Percentiles rank a stretch among this genome's conserved stretches.
phyloP scores from a whole-genome alignment of 2,329 filamentous ascomycete species.

The Tolypocladium ovalisporum region DNA sequence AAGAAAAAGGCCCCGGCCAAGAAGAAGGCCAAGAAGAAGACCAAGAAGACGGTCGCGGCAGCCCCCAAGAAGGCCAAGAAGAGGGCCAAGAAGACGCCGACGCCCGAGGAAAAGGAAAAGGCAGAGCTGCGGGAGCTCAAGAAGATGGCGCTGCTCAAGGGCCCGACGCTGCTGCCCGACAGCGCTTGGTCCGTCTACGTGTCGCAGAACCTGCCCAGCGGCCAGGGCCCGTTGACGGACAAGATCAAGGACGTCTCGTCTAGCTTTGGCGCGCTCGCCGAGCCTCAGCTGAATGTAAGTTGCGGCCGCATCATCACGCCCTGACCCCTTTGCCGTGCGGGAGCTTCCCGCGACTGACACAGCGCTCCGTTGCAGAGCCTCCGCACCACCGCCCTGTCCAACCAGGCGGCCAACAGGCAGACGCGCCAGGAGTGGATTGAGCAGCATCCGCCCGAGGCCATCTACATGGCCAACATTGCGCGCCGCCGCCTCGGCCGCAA shows the following conservation, averaged over 20 bases:
- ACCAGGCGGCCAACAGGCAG: slow-evolving; percentile 28
- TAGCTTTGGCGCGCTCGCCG: slow-evolving; percentile 28
- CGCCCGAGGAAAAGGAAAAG: slow-evolving; percentile 26
- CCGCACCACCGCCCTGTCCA: slow-evolving; percentile 20
- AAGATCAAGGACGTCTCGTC: slow-evolving; percentile 16
- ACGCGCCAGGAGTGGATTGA: slow-evolving; percentile 38
- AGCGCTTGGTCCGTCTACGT: slow-evolving; percentile 28
- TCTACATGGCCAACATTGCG: slow-evolving; percentile 35
- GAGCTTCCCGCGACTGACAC: slow-evolving; percentile 1
- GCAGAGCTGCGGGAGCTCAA: slow-evolving; percentile 23
- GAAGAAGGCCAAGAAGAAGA: slow-evolving; percentile 11
- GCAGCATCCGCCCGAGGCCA: slow-evolving; percentile 24
- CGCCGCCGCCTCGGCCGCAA: slow-evolving; percentile 30
- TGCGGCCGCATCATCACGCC: neutral
- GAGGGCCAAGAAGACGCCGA: slow-evolving; percentile 13
- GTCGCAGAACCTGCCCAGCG: slow-evolving; percentile 14
- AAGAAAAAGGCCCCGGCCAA: slow-evolving; percentile 9
- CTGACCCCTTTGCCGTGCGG: neutral
- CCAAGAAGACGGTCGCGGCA: slow-evolving; percentile 7
- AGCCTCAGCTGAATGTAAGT: slow-evolving; percentile 32
- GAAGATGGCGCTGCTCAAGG: slow-evolving; percentile 28
- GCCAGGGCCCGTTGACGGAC: slow-evolving; percentile 4
- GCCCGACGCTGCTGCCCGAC: slow-evolving; percentile 22
- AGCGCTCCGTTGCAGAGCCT: slow-evolving; percentile 15
- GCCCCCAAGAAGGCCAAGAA: slow-evolving; percentile 16